phyloP scores from a whole-genome alignment of 2,329 filamentous ascomycete species.

The Sclerotinia minor region DNA sequence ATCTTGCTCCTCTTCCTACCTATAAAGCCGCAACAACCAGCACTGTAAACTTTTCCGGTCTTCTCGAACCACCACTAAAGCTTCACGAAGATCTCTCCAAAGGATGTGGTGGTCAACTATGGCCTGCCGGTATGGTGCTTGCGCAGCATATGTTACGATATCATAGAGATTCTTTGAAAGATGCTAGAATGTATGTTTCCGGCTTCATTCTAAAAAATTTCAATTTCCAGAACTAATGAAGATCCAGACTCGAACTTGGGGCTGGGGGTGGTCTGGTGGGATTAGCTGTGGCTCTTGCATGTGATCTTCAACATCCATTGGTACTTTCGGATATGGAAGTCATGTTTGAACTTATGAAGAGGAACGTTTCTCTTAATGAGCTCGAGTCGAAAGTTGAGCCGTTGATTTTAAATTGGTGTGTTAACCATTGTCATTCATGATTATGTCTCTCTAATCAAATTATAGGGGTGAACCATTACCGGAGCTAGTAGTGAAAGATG shows the following conservation, averaged over 20 bases:
- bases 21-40: constrained; percentile 57
- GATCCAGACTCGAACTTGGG: constrained; percentile 79
- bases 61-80: constrained; percentile 67
- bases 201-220: constrained; percentile 1
- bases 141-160: constrained; percentile 81
- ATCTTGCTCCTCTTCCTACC: constrained; percentile 58
- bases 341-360: constrained; percentile 83
- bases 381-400: constrained; percentile 64
- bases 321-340: constrained; percentile 83
- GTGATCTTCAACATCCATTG: constrained; percentile 56
- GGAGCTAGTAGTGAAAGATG: constrained; percentile 52
- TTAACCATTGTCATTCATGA: constrained; percentile 28
- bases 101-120: constrained; percentile 90
- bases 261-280: constrained; percentile 88
- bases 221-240: background rate
- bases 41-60: constrained; percentile 67
- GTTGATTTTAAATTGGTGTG: constrained; percentile 77
- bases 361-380: constrained; percentile 81
- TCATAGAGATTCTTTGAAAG: constrained; percentile 61
- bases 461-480: constrained; percentile 62
- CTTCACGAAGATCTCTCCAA: constrained; percentile 83
- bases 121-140: constrained; percentile 90
- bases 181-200: constrained; percentile 66
- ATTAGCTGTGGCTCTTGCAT: constrained; percentile 59
- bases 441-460: background rate